Conservation (phyloP, 306 rosid genomes). For the Ziziphus jujuba region DNA sequence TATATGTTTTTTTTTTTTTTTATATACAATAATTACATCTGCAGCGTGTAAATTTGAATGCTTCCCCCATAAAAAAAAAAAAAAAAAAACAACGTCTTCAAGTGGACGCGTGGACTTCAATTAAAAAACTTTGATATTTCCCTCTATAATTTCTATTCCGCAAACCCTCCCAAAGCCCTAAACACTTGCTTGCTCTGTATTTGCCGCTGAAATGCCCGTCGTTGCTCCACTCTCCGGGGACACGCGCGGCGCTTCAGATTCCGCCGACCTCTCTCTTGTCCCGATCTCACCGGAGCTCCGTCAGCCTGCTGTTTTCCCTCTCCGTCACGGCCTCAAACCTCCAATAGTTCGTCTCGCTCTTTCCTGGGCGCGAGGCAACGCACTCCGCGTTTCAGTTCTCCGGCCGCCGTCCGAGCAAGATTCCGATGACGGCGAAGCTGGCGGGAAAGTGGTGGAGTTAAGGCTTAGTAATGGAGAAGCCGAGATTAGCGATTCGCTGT, state of each 20-base stretch:
- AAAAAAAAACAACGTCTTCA: not conserved
- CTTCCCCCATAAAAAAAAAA: not conserved
- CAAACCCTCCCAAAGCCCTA: conserved; percentile 45
- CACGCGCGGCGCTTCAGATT: not conserved
- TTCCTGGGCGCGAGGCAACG: conserved; percentile 84
- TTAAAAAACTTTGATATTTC: not conserved
- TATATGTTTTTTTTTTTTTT: too few relatives aligned
- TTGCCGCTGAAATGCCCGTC: conserved; percentile 40
- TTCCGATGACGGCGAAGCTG: conserved; percentile 31
- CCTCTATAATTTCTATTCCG: not conserved
- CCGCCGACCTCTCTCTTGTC: conserved; percentile 41
- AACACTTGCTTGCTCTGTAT: not conserved
- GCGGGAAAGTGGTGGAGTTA: conserved; percentile 74
- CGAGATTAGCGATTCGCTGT: conserved; percentile 51
- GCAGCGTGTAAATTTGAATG: too few relatives aligned
- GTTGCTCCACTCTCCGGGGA: conserved; percentile 35
- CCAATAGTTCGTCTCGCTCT: conserved; percentile 68
- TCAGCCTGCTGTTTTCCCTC: conserved; percentile 42
- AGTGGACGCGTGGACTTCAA: not conserved
- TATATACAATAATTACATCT: too few relatives aligned
- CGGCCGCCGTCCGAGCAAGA: conserved; percentile 17
- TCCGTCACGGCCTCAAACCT: conserved; percentile 62
- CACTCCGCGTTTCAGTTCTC: conserved; percentile 73
- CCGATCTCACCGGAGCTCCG: conserved; percentile 36
- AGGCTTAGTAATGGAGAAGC: conserved; percentile 59